These are phyloP conservation scores for Lipomyces sp. DNA, from an alignment of 805 yeast genomes.

Conservation along the genomic window DNA sequence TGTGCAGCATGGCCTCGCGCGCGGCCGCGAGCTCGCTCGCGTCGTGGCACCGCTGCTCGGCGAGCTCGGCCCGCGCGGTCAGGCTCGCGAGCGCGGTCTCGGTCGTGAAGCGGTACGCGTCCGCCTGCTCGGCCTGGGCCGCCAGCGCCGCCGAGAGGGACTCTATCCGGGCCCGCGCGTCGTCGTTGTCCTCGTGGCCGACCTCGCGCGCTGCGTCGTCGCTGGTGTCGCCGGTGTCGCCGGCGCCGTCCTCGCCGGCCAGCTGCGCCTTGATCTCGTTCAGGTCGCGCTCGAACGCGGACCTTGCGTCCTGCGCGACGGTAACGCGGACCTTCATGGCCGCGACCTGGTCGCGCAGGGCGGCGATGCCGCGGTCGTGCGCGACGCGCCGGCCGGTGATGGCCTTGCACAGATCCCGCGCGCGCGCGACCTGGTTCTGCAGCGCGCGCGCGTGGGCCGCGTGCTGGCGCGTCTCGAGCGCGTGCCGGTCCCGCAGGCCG, in stretches of 20 bases:
- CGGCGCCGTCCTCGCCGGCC: no score
- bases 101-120: no score
- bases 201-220: no score
- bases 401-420: slow-evolving; percentile 12
- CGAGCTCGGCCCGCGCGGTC: slow-evolving; percentile 1
- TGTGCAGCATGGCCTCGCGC: background rate
- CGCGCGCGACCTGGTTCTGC: slow-evolving; percentile 12
- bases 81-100: no score
- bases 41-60: slow-evolving; percentile 3
- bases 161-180: no score
- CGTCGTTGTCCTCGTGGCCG: no score
- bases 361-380: slow-evolving; percentile 6
- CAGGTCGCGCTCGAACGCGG: no score
- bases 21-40: slow-evolving; percentile 1
- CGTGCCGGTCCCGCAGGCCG: slow-evolving; percentile 41
- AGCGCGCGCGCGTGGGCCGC: slow-evolving; percentile 5
- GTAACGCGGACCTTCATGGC: slow-evolving; percentile 30
- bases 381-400: slow-evolving; percentile 8
- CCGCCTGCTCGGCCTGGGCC: no score
- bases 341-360: slow-evolving; percentile 28
- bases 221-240: no score
- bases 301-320: no score
- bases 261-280: no score
- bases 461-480: slow-evolving; percentile 37
- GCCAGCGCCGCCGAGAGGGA: no score